These are phyloP conservation scores for Exophiala phaeomuriformis DNA, from an alignment of 2,329 filamentous ascomycete species.

Conservation along the genomic window DNA sequence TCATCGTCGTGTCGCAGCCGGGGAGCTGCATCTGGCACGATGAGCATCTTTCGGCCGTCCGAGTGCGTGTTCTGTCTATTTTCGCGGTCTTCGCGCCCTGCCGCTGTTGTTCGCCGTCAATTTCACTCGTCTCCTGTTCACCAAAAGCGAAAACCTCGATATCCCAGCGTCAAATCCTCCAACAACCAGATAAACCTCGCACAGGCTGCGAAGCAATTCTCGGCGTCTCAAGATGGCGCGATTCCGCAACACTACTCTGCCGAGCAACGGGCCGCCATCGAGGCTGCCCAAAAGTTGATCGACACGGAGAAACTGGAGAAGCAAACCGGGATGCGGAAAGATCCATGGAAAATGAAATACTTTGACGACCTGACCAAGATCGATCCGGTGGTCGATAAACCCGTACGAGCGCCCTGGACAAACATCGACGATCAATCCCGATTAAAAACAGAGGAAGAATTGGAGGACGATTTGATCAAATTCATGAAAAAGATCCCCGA, in stretches of 20 bases:
- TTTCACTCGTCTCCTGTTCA: slow-evolving; percentile 42
- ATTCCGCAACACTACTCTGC: slow-evolving; percentile 58
- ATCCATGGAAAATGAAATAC: slow-evolving; percentile 70
- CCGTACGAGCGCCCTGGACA: slow-evolving; percentile 44
- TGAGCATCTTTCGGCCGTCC: slow-evolving; percentile 45
- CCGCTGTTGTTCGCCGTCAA: slow-evolving; percentile 41
- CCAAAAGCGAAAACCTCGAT: slow-evolving; percentile 34
- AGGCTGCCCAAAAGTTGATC: slow-evolving; percentile 71
- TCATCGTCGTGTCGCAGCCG: slow-evolving; percentile 5
- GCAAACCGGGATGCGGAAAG: slow-evolving; percentile 54
- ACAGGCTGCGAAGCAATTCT: slow-evolving; percentile 11
- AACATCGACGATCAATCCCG: slow-evolving; percentile 52
- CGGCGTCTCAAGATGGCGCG: slow-evolving; percentile 7
- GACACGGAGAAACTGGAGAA: slow-evolving; percentile 62
- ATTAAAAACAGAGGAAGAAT: slow-evolving; percentile 57
- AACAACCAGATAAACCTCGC: slow-evolving; percentile 28
- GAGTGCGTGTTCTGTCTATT: slow-evolving; percentile 47
- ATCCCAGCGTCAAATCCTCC: slow-evolving; percentile 35
- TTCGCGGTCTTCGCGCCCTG: slow-evolving; percentile 35
- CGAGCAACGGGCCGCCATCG: slow-evolving; percentile 72
- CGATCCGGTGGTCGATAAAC: slow-evolving; percentile 70
- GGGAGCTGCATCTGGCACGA: slow-evolving; percentile 28
- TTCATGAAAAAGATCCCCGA: slow-evolving; percentile 27
- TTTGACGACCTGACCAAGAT: slow-evolving; percentile 75
- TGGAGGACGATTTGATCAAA: slow-evolving; percentile 50